Evolutionary conservation across 139 green algal genomes (phyloP).

Genomic region (Chlorella sp.): DNA sequence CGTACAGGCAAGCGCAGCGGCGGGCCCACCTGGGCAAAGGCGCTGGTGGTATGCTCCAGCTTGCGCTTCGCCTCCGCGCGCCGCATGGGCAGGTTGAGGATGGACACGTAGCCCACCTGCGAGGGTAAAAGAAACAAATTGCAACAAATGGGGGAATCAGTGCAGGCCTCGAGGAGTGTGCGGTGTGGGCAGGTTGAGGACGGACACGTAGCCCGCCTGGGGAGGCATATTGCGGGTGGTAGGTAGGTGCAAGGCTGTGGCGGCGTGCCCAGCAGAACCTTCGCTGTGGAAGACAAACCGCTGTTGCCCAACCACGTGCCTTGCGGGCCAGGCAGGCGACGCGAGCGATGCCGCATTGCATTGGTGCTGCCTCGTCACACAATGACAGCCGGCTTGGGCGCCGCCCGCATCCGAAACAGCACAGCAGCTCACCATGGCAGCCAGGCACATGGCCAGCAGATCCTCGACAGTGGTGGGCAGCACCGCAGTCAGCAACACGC

Average conservation of each 20-base stretch:
- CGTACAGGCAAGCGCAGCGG: no score
- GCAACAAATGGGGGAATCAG: background rate
- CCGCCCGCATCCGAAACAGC: background rate
- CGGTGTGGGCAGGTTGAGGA: slow-evolving; percentile 90
- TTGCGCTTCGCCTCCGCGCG: slow-evolving; percentile 87
- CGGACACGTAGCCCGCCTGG: slow-evolving; percentile 70
- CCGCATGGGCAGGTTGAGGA: slow-evolving; percentile 88
- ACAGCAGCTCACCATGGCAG: slow-evolving; percentile 29
- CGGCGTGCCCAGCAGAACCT: no score
- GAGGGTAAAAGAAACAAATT: background rate
- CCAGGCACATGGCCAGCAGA: slow-evolving; percentile 72
- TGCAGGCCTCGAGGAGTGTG: background rate
- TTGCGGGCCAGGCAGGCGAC: no score
- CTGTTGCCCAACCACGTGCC: no score
- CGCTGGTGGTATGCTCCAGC: slow-evolving; percentile 58
- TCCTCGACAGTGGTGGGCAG: slow-evolving; percentile 83
- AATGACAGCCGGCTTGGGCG: background rate
- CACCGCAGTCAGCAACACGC: slow-evolving; percentile 64
- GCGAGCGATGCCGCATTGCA: no score
- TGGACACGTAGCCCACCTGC: slow-evolving; percentile 69
- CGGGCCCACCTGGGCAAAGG: slow-evolving; percentile 58
- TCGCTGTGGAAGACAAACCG: no score
- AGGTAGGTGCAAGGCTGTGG: no score
- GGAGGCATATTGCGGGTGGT: no score
- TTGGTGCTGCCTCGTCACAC: background rate